Base-by-base conservation (phyloP, 768 basidiomycete genomes). In the Hemileccinum impolitum region DNA sequence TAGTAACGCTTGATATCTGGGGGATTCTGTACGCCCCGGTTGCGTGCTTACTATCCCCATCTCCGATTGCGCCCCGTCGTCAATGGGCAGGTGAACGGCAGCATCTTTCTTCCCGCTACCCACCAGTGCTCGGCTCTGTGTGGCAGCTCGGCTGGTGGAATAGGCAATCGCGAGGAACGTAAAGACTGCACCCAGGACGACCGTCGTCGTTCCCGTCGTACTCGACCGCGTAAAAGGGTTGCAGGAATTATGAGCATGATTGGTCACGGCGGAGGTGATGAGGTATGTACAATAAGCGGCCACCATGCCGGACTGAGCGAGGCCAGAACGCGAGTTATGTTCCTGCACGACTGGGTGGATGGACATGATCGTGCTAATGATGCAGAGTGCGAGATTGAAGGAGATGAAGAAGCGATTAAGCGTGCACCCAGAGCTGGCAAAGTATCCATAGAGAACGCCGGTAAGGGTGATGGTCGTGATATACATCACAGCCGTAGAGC, bases 151-250 rank as follows among this genome's bases (percentile, higher is more conserved):
- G 21, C 86, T 90, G 0, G 96, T 98, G 25, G 94, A 97, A 64
- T 97, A 99, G 7, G 96, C 95, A 57, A 99, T 96, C 5, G 96
- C 94, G 39, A 98, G 70, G 82, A 99, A 99, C 0, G 96, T 99
- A 70, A 99, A 96, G 11, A 92, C 67, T 8, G 91, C 96, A 26
- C 96, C 96, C 38, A 97, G 76, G 23, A 97, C 74, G 39, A 96
- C 82, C 2, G 90, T 87, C 8, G 92, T 93, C 32, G 84, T 92
- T 51, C 85, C 83, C 1, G 94, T 89, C 41, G 80, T 80, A 19
- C 72, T 74, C 38, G 75, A 74, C 51, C 81, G 79, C 41, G 83
- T 84, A 10, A 97, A 76, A 0, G 96, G 96, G 67, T 98, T 98
- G 75, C 96, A 99, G 18, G 76, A 71, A 47, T 81, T 76, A 59